Conservation (phyloP, 2,329 filamentous ascomycete genomes). For the Geoglossum cookeanum region DNA sequence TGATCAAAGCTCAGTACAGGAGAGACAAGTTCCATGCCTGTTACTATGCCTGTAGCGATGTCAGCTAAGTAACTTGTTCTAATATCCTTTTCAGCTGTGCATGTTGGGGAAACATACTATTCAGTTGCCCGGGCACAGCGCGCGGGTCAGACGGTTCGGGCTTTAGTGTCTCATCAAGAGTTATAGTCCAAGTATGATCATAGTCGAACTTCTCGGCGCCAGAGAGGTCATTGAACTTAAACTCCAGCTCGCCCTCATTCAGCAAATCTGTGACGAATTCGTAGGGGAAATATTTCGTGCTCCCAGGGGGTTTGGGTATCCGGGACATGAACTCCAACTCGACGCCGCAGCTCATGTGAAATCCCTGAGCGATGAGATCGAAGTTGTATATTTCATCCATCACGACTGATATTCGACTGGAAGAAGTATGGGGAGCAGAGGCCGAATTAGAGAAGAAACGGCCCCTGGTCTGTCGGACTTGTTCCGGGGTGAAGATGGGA, state of each 20-base stretch:
- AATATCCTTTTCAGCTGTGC: too few relatives aligned
- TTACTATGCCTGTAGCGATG: neutral
- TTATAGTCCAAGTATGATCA: neutral
- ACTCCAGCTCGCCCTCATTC: neutral
- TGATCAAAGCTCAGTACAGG: neutral
- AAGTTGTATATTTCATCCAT: neutral
- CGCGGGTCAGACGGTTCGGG: neutral
- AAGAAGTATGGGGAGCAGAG: too few relatives aligned
- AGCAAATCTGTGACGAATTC: neutral
- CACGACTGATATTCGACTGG: too few relatives aligned
- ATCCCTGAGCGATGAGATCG: neutral
- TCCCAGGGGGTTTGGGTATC: neutral
- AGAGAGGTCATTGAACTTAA: neutral
- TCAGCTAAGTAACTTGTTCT: neutral
- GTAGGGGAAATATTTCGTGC: neutral
- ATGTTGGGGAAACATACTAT: neutral
- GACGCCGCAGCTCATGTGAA: neutral
- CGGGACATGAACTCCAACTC: neutral
- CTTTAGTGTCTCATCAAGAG: neutral
- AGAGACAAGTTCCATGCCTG: neutral
- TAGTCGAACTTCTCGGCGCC: neutral
- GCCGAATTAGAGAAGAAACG: too few relatives aligned
- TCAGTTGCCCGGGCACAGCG: neutral
- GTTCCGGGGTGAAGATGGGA: too few relatives aligned
- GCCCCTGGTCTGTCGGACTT: too few relatives aligned